phyloP scores from a whole-genome alignment of 768 basidiomycete species.

The Antrodiella citrinella region DNA sequence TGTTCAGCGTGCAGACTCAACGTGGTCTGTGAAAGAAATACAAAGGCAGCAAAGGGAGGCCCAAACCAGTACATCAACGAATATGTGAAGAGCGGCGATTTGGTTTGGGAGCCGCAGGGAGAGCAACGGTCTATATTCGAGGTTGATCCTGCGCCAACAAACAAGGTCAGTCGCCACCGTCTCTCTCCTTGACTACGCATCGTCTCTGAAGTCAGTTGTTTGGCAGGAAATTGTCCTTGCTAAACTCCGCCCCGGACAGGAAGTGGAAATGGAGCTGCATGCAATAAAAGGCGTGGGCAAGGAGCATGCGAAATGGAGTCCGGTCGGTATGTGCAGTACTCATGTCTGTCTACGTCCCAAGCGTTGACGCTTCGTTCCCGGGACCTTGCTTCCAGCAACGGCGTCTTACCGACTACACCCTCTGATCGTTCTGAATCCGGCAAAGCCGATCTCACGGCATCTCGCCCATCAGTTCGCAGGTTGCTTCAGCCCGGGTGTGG shows the following conservation, averaged over 20 bases:
- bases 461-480: conserved; percentile 74
- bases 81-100: conserved; percentile 48
- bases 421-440: conserved; percentile 60
- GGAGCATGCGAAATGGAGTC: conserved; percentile 94
- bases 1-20: conserved; percentile 31
- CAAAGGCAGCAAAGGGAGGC: conserved; percentile 32
- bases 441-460: conserved; percentile 68
- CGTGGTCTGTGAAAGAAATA: conserved; percentile 58
- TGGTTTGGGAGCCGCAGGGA: conserved; percentile 77
- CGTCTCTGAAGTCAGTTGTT: too few species aligned
- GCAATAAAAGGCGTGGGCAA: conserved; percentile 90
- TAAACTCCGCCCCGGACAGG: conserved; percentile 89
- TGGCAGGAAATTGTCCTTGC: conserved; percentile 70
- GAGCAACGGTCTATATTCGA: conserved; percentile 63
- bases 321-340: conserved; percentile 59
- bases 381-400: too few species aligned
- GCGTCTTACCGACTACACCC: conserved; percentile 94
- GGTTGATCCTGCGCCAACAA: conserved; percentile 45
- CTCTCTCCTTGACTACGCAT: not conserved
- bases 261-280: conserved; percentile 77
- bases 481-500: conserved; percentile 84
- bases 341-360: not conserved
- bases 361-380: not conserved
- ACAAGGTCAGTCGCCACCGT: conserved; percentile 26
- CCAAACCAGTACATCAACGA: conserved; percentile 19